These are phyloP conservation scores for Cryptococcus sp. DNA, from an alignment of 1,284 basidiomycete species.

Conservation along the genomic window DNA sequence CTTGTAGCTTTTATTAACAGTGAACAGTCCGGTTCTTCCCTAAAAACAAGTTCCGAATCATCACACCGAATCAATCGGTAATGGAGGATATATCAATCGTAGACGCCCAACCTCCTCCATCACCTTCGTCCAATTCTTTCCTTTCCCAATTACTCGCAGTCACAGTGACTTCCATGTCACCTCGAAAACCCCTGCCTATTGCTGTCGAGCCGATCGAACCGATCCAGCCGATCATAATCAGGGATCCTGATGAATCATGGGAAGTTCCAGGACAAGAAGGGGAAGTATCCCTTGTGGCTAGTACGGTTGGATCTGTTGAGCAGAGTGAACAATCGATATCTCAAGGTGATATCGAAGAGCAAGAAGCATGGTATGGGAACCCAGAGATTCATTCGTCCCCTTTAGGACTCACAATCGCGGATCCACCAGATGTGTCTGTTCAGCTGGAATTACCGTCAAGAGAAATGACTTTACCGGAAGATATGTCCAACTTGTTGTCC, in stretches of 20 bases:
- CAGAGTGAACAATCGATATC: conserved; percentile 5
- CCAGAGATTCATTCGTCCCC: conserved; percentile 28
- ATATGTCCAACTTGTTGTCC: conserved; percentile 32
- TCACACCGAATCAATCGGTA: conserved; percentile 31
- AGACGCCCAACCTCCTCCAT: conserved; percentile 13
- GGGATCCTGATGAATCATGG: conserved; percentile 28
- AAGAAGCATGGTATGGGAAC: conserved; percentile 27
- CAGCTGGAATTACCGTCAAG: conserved; percentile 16
- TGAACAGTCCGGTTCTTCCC: conserved; percentile 39
- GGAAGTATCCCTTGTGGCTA: conserved; percentile 31
- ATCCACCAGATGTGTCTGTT: conserved; percentile 10
- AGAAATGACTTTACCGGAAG: conserved; percentile 25
- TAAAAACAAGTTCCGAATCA: conserved; percentile 36
- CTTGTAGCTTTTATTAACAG: no score
- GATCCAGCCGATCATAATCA: neutral
- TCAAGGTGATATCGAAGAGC: conserved; percentile 4
- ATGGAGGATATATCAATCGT: conserved; percentile 1
- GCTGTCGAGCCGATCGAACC: neutral
- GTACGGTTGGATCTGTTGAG: conserved; percentile 16
- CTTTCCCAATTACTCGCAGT: conserved; percentile 33
- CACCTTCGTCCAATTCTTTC: conserved; percentile 24
- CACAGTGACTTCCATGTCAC: conserved; percentile 25
- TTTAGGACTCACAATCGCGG: conserved; percentile 17
- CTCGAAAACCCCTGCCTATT: conserved; percentile 7
- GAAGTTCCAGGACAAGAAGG: conserved; percentile 38